Percentiles rank a stretch among this genome's conserved stretches.
phyloP scores from a whole-genome alignment of 2,329 filamentous ascomycete species.

The Scedosporium boydii region DNA sequence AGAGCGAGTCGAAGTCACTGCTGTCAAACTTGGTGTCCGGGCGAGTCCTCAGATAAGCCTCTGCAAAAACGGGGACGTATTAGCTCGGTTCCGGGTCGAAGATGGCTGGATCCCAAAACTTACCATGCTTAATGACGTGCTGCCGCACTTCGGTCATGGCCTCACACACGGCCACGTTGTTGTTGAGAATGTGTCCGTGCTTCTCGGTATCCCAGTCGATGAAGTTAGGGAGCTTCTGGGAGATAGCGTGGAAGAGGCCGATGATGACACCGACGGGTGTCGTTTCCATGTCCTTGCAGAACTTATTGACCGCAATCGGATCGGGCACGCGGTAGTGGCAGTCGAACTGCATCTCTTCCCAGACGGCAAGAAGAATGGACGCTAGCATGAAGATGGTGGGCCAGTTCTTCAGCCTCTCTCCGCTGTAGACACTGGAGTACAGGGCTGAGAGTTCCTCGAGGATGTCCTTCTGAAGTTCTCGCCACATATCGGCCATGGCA shows the following conservation, averaged over 20 bases:
- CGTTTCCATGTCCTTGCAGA: conserved; percentile 94
- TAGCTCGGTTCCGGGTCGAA: not conserved
- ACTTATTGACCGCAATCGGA: conserved; percentile 76
- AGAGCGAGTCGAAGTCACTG: conserved; percentile 86
- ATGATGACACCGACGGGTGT: conserved; percentile 94
- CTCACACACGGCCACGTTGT: conserved; percentile 85
- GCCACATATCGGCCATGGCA: conserved; percentile 95
- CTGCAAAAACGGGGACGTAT: conserved; percentile 33
- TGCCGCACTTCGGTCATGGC: conserved; percentile 92
- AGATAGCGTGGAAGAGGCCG: conserved; percentile 94
- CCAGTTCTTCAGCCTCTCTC: conserved; percentile 97
- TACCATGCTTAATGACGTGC: conserved; percentile 90
- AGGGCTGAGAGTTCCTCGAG: conserved; percentile 84
- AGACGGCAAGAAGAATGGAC: conserved; percentile 83
- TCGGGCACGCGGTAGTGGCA: conserved; percentile 92
- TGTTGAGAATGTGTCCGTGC: conserved; percentile 83
- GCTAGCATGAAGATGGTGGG: conserved; percentile 97
- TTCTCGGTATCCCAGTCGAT: conserved; percentile 89
- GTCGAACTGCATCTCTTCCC: conserved; percentile 99
- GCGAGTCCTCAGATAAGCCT: conserved; percentile 76
- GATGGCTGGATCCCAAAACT: conserved; percentile 21
- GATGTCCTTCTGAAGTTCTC: conserved; percentile 91
- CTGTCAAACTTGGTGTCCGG: conserved; percentile 77
- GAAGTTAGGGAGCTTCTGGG: conserved; percentile 87
- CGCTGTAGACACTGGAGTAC: conserved; percentile 96